Conservation (phyloP, 805 yeast species). For the Candida wancherniae region DNA sequence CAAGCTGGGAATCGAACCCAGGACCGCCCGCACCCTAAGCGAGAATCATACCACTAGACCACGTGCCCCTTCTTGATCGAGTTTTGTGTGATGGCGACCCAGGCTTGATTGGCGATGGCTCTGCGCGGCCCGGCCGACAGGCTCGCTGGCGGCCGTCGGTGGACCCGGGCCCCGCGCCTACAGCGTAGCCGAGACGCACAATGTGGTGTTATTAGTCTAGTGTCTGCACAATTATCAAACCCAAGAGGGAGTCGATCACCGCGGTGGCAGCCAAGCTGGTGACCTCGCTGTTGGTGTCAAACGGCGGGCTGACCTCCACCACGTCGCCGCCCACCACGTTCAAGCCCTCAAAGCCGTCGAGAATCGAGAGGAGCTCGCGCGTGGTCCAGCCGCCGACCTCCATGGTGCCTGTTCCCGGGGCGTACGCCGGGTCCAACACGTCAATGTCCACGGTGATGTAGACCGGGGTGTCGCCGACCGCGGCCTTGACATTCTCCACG, state of each 20-base stretch:
- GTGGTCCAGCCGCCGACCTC: constrained; percentile 69
- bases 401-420: constrained; percentile 78
- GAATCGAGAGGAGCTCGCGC: constrained; percentile 54
- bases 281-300: constrained; percentile 53
- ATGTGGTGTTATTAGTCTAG: constrained; percentile 1
- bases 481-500: constrained; percentile 28
- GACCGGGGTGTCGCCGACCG: constrained; percentile 38
- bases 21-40: constrained; percentile 49
- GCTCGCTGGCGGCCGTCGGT: no score
- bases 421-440: constrained; percentile 67
- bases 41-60: constrained; percentile 47
- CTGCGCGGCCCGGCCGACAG: no score
- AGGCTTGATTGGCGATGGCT: no score
- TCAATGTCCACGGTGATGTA: constrained; percentile 51
- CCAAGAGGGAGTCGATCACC: constrained; percentile 48
- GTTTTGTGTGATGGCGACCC: no score
- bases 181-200: no score
- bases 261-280: constrained; percentile 66
- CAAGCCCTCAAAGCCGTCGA: constrained; percentile 57
- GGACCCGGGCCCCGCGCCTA: no score
- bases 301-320: constrained; percentile 70
- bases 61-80: constrained; percentile 39
- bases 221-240: constrained; percentile 36
- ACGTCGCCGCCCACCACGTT: constrained; percentile 70
- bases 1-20: constrained; percentile 46